These are phyloP conservation scores for Neofusicoccum kwambonambiense DNA, from an alignment of 2,329 filamentous ascomycete species.

Conservation along the genomic window DNA sequence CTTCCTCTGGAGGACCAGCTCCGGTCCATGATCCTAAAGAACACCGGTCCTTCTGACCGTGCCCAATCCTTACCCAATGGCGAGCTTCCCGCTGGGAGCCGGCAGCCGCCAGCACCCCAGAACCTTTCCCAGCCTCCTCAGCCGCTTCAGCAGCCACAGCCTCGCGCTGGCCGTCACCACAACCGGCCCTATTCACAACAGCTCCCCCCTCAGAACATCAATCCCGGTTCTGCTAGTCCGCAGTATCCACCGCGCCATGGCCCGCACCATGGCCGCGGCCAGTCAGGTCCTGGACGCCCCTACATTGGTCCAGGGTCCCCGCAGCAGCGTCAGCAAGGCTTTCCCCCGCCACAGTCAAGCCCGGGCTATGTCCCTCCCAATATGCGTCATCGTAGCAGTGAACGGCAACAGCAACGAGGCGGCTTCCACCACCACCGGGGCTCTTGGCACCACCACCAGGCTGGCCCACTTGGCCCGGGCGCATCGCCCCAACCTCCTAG, in stretches of 20 bases:
- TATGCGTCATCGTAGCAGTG: slow-evolving; percentile 8
- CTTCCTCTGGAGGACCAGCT: slow-evolving; percentile 56
- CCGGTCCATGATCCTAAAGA: slow-evolving; percentile 59
- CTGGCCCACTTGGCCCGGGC: not conserved
- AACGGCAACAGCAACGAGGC: slow-evolving; percentile 1
- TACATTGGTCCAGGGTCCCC: not conserved
- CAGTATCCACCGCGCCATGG: not conserved
- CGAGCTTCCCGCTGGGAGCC: not conserved
- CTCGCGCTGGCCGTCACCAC: not conserved
- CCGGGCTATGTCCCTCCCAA: slow-evolving; percentile 7
- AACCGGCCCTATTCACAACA: not conserved
- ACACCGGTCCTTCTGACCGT: slow-evolving; percentile 25
- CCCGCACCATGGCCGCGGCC: not conserved
- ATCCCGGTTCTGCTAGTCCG: not conserved
- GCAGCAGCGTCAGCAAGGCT: slow-evolving; percentile 2
- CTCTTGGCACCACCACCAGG: not conserved
- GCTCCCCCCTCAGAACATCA: not conserved
- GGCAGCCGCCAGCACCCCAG: not conserved
- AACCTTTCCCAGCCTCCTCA: not conserved
- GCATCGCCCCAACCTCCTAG: not conserved
- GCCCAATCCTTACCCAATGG: not conserved
- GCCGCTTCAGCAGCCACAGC: not conserved
- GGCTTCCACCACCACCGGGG: not conserved
- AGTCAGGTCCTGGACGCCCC: not conserved
- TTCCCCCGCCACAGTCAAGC: not conserved